Evolutionary conservation across 768 basidiomycete species (phyloP).

Genomic region (Rhodosporidiobolus sp.): DNA sequence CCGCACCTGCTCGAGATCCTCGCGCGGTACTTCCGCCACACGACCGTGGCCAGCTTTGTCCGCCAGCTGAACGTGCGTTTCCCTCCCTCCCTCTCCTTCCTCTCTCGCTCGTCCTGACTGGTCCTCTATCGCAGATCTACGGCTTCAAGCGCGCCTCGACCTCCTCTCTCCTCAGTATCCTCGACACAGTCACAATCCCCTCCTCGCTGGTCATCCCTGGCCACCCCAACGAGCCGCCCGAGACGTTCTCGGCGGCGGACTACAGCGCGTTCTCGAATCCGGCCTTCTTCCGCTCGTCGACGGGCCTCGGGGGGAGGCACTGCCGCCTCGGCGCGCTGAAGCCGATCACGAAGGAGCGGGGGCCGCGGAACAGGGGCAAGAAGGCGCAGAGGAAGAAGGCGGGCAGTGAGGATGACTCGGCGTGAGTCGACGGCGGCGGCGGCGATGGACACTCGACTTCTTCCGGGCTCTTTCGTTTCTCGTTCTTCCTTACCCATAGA

Average conservation of each 20-base stretch:
- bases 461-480: no score
- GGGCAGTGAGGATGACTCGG: not conserved
- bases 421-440: no score
- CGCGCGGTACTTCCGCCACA: constrained; percentile 35
- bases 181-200: constrained; percentile 21
- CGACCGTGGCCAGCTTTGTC: constrained; percentile 24
- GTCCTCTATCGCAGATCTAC: constrained; percentile 21
- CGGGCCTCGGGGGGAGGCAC: not conserved
- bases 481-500: no score
- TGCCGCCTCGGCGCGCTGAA: constrained; percentile 25
- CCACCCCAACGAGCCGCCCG: not conserved
- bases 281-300: constrained; percentile 22
- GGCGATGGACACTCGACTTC: no score
- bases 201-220: not conserved
- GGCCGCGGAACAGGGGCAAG: constrained; percentile 26
- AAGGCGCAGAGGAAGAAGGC: constrained; percentile 4
- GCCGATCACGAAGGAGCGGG: constrained; percentile 32
- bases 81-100: not conserved
- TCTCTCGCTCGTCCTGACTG: no score
- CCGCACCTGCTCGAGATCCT: constrained; percentile 32
- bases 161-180: constrained; percentile 26
- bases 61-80: constrained; percentile 33
- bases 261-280: constrained; percentile 29
- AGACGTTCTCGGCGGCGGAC: constrained; percentile 34
- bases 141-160: constrained; percentile 39